Evolutionary conservation across 768 basidiomycete species (phyloP).

Genomic region (Termitomyces sp.): DNA sequence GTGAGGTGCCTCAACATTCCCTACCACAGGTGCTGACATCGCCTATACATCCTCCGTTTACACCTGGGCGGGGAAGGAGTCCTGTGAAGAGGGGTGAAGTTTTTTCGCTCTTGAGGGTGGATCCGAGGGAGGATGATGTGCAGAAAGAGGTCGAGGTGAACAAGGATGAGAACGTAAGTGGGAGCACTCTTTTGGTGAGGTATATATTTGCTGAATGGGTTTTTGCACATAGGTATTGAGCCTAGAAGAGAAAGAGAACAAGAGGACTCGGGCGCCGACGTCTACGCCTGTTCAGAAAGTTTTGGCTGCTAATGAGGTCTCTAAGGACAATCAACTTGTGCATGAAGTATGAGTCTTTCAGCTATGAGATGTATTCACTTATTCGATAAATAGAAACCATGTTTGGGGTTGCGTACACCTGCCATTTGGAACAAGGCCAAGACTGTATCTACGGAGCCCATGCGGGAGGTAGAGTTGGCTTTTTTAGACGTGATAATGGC

Average conservation of each 20-base stretch:
- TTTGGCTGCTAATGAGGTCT: not conserved
- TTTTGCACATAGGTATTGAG: not conserved
- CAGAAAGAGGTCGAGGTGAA: not conserved
- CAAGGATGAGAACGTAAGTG: slow-evolving; percentile 2
- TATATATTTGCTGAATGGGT: too few species aligned
- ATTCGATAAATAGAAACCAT: not conserved
- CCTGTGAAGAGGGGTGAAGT: not conserved
- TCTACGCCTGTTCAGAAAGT: not conserved
- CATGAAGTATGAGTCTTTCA: not conserved
- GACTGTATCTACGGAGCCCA: too few species aligned
- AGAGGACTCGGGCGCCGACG: too few species aligned
- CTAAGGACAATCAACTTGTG: not conserved
- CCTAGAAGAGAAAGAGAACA: not conserved
- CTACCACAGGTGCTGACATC: slow-evolving; percentile 9
- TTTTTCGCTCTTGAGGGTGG: slow-evolving; percentile 1
- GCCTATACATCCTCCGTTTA: not conserved
- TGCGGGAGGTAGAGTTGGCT: not conserved
- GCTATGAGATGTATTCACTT: not conserved
- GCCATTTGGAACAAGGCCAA: not conserved
- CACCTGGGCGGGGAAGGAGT: not conserved
- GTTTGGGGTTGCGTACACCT: not conserved
- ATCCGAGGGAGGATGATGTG: not conserved
- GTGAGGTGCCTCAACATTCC: slow-evolving; percentile 24
- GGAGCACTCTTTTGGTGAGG: too few species aligned
- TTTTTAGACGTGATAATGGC: not conserved